Evolutionary conservation across 768 basidiomycete species (phyloP).

Genomic region (Arthromyces matolae): DNA sequence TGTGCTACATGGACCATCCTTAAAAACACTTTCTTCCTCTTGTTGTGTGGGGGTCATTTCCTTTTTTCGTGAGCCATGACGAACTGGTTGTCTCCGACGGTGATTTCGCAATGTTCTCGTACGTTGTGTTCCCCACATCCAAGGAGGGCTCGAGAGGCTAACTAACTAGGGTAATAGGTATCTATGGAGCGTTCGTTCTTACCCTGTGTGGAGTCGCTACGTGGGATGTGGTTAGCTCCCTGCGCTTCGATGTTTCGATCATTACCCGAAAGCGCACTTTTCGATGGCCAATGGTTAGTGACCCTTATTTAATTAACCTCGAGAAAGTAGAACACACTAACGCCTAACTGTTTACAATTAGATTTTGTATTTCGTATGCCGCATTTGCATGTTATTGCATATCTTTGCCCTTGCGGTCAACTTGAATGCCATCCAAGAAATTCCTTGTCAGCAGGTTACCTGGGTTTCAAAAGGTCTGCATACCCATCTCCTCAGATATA

Average conservation of each 20-base stretch:
- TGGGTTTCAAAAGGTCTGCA: conserved; percentile 32
- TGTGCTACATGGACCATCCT: no score
- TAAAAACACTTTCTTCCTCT: neutral
- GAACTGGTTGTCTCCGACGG: conserved; percentile 25
- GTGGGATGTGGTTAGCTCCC: conserved; percentile 29
- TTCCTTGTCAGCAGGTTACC: conserved; percentile 29
- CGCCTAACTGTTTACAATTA: conserved; percentile 6
- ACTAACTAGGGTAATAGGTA: conserved; percentile 15
- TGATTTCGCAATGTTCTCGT: conserved; percentile 27
- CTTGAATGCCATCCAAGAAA: conserved; percentile 29
- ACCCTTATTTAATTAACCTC: neutral
- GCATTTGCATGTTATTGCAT: conserved; percentile 32
- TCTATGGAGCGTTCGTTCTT: conserved; percentile 29
- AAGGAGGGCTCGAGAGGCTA: neutral
- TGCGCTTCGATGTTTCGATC: conserved; percentile 31
- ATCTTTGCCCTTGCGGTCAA: conserved; percentile 31
- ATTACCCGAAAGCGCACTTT: conserved; percentile 26
- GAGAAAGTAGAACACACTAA: neutral
- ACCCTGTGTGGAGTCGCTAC: conserved; percentile 29
- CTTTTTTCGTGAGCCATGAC: conserved; percentile 3
- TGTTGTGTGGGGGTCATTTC: neutral
- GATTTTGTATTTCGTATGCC: conserved; percentile 29
- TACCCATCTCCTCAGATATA: no score
- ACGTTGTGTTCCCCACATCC: conserved; percentile 7
- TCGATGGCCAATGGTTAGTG: conserved; percentile 34